Evolutionary conservation across 2,329 filamentous ascomycete species (phyloP), one percentile per base, ranked within the genome.

Genomic region (Botrytis hyacinthi): DNA sequence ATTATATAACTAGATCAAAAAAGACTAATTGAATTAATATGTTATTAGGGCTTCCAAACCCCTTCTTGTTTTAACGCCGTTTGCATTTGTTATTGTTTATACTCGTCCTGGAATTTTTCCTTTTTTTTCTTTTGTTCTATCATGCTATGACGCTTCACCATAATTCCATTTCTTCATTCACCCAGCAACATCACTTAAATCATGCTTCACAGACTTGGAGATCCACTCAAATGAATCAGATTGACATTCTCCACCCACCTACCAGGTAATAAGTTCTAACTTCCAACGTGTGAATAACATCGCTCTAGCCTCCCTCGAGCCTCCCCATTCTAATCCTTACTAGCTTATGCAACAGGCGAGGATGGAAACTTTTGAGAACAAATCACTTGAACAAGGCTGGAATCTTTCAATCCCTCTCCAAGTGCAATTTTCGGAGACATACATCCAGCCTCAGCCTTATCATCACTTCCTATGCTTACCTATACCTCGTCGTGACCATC

Each of bases 281-380:
- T 46, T 46, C 44, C 8, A 46, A n/a, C n/a, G n/a, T n/a, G n/a
- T n/a, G n/a, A n/a, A n/a, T n/a, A n/a, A 22, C 8, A 22, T 29
- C 4, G 26, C 51, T 54, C 6, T 66, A 40, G 57, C 26, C 18
- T 48, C 60, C 51, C 18, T 48, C 60, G 40, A 14, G 10, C 2
- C 14, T 42, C 40, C 40, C 63, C 54, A n/a, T 26, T 16, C 51
- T 22, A 22, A 73, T 73, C 71, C 71, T 68, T 71, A 65, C 67
- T 66, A 74, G 71, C 46, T 46, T 22, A 66, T 32, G 44, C 65
- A 68, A 10, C 26, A n/a, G 61, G 40, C 51, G 37, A 37, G 26
- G 51, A 29, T 37, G 65, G 48, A 68, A 46, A 68, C 65, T 51
- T 68, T 32, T 35, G 35, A 37, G 35, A 35, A 29, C 46, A 20